Evolutionary conservation across 371 early-diverging fungal genomes (phyloP), one percentile per base, ranked within the genome.

Genomic region (Syncephalastrum contaminatum): DNA sequence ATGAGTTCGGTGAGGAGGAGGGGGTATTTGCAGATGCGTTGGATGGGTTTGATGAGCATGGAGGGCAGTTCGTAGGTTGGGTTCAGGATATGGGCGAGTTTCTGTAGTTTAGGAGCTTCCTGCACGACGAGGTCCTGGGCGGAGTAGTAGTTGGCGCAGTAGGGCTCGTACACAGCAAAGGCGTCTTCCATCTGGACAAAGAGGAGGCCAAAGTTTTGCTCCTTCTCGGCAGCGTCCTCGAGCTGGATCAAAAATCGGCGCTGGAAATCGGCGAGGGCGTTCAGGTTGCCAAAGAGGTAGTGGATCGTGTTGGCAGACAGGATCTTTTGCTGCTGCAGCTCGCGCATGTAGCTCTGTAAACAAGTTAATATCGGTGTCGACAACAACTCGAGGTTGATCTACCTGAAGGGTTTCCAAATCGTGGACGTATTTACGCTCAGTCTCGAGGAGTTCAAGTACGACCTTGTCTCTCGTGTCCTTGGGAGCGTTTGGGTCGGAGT

Each of bases 21-120:
- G 19, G 95, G 95, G 72, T 98, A 99, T 80, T 94, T 96, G 82
- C 96, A 95, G 56, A 98, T 89, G 56, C 99, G 88, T 74, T 99
- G 98, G 1, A 98, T 88, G 1, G 99, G 99, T 70, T 95, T 94
- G 73, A 99, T 96, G 43, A 99, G 81, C 69, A 92, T 81, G 15
- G 94, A 92, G 18, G 89, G 95, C 50, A 98, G 77, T 59, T 89
- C 89, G 54, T 90, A 89, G 27, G 73, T 82, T 8, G 96, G 94
- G 53, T 97, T 95, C 50, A 96, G 71, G 18, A 94, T 67, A 56
- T 86, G 78, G 25, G 79, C 72, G 48, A 90, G 67, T 58, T 74
- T 75, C 60, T 77, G 79, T 15, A 84, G 70, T 51, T 77, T 77
- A 45, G 73, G 71, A 21, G 70, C 64, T 49, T 82, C 83, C 57